phyloP scores from a whole-genome alignment of 257 asterid genomes.

The Prunella vulgaris region DNA sequence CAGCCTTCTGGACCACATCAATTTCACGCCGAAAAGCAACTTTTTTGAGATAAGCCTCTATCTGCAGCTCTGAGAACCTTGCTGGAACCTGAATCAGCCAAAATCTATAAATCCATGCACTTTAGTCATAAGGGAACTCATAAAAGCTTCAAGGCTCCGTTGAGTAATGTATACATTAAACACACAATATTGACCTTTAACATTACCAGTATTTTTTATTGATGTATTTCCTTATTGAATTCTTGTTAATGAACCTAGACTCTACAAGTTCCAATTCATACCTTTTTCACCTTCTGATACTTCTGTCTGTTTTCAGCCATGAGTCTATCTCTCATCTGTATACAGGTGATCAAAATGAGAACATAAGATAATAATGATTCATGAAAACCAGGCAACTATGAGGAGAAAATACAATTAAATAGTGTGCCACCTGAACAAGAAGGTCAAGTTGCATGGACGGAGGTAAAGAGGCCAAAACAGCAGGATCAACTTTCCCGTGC shows the following conservation, averaged over 20 bases:
- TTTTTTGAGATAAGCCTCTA: constrained; percentile 89
- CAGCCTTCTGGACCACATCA: constrained; percentile 86
- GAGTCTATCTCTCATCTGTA: constrained; percentile 97
- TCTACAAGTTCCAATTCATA: constrained; percentile 14
- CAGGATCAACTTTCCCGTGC: constrained; percentile 90
- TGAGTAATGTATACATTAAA: not conserved
- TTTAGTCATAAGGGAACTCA: not conserved
- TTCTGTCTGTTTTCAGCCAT: constrained; percentile 97
- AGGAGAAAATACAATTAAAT: not conserved
- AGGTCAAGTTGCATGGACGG: constrained; percentile 99
- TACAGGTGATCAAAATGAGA: constrained; percentile 23
- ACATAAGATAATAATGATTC: not conserved
- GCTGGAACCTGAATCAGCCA: constrained; percentile 66
- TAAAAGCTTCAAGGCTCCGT: not conserved
- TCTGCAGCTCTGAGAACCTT: constrained; percentile 91
- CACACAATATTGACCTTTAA: not conserved
- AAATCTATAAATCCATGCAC: not conserved
- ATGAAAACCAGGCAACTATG: not conserved
- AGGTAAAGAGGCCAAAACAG: constrained; percentile 86
- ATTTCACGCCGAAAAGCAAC: constrained; percentile 99
- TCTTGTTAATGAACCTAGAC: not conserved
- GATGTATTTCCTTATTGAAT: too few species aligned
- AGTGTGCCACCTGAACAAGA: constrained; percentile 72
- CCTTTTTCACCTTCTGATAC: constrained; percentile 98
- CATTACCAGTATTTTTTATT: not conserved